Evolutionary conservation across 192 early-diverging fungal genomes (phyloP), one percentile per base, ranked within the genome.

Genomic region (Obelidium mucronatum): DNA sequence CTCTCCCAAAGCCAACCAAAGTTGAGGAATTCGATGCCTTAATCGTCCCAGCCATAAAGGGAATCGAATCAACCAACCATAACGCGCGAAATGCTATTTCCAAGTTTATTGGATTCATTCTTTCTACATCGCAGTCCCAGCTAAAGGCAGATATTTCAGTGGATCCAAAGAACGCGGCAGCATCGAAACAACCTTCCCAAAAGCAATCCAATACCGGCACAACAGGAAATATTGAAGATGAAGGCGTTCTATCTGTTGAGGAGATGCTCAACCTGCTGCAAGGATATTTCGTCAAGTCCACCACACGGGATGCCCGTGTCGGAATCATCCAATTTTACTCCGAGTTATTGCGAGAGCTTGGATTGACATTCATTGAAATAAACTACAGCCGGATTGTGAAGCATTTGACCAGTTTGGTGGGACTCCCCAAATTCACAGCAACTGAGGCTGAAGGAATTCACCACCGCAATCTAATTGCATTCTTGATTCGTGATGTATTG

Each of bases 271-370:
- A 52, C 24, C 82, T 93, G 63, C 84, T 99, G 5, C 89, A 89
- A 0, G 64, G 44, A 2, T 77, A 86, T 2, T 95, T 93, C 76
- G 81, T 86, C 8, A 88, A 89, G 30, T 80, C 89, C 0, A 86
- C 67, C 15, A 64, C 93, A 0, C 84, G 89, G 13, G 94, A 96
- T 40, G 82, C 89, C 15, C 88, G 92, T 0, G 85, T 93, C 0
- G 95, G 93, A 17, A 84, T 97, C 1, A 78, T 94, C 15, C 93
- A 97, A 73, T 84, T 90, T 3, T 97, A 96, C 81, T 88, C 91
- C 0, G 83, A 88, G 1, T 71, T 96, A 1, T 90, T 95, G 54
- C 81, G 88, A 37, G 80, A 89, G 72, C 83, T 95, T 2, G 96
- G 95, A 22, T 78, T 89, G 1, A 76, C 79, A 2, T 89, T 90